Percentiles rank a stretch among this genome's conserved stretches.
Evolutionary conservation across 306 rosid species (phyloP).

Genomic region (Albizia julibrissin): DNA sequence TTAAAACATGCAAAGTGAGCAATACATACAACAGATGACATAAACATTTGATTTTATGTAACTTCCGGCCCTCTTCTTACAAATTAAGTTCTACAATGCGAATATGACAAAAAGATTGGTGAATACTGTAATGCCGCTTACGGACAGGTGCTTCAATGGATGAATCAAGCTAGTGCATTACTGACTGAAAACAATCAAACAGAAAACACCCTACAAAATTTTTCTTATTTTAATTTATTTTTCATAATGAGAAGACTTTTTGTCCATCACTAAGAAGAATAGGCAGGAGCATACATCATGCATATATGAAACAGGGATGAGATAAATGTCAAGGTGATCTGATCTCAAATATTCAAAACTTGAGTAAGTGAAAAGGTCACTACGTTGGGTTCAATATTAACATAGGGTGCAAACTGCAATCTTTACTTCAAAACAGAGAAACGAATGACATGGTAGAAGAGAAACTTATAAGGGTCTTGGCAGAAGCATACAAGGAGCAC

Average conservation of each 20-base stretch:
- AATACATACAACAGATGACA: conserved; percentile 18
- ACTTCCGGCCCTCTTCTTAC: conserved; percentile 5
- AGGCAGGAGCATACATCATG: conserved; percentile 12
- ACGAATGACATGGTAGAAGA: conserved; percentile 4
- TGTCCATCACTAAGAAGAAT: background rate
- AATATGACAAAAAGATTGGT: background rate
- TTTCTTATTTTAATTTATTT: background rate
- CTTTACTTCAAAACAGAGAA: conserved; percentile 16
- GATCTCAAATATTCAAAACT: conserved; percentile 2
- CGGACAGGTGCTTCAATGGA: background rate
- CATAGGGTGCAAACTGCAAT: background rate
- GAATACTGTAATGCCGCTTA: background rate
- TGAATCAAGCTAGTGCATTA: conserved; percentile 14
- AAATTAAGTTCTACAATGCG: conserved; percentile 12
- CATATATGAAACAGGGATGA: conserved; percentile 18
- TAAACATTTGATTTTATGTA: background rate
- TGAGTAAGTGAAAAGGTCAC: conserved; percentile 7
- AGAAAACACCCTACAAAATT: background rate
- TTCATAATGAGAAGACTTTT: conserved; percentile 6
- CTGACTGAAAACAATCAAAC: conserved; percentile 10
- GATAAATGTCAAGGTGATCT: conserved; percentile 3
- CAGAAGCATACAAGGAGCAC: background rate
- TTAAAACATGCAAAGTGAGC: conserved; percentile 4
- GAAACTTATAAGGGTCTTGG: background rate
- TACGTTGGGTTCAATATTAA: background rate